A percentile compares a stretch with the other conserved stretches of the same genome.
phyloP scores from a whole-genome alignment of 768 basidiomycete species.

The Kwoniella dendrophila region DNA sequence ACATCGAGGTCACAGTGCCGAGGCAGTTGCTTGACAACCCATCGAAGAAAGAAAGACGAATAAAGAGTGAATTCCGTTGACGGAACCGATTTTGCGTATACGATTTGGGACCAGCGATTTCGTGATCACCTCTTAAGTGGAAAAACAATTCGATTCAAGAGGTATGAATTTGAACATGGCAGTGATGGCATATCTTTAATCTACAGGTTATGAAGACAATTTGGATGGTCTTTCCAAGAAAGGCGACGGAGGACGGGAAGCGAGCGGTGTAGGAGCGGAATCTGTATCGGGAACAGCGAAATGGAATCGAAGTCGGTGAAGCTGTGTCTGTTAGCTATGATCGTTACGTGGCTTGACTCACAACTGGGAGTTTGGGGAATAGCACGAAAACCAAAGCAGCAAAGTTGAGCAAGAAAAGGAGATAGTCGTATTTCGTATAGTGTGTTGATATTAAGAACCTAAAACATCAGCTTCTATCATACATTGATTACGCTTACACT shows the following conservation, averaged over 20 bases:
- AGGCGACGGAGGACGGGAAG: constrained; percentile 22
- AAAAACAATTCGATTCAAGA: neutral
- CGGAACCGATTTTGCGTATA: too few species aligned
- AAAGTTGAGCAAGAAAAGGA: constrained; percentile 88
- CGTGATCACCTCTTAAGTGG: neutral
- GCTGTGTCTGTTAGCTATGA: constrained; percentile 1
- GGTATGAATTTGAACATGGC: neutral
- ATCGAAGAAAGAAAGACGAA: too few species aligned
- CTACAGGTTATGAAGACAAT: constrained; percentile 7
- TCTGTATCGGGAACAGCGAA: constrained; percentile 26
- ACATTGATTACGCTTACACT: constrained; percentile 64
- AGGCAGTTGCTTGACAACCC: too few species aligned
- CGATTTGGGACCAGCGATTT: too few species aligned
- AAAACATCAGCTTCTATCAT: constrained; percentile 1
- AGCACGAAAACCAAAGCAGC: constrained; percentile 74
- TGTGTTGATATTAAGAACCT: constrained; percentile 97
- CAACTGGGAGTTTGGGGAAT: constrained; percentile 94
- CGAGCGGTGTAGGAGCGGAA: constrained; percentile 15
- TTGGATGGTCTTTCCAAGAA: constrained; percentile 13
- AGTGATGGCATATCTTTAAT: neutral
- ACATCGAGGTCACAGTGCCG: too few species aligned
- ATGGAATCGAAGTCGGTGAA: constrained; percentile 25
- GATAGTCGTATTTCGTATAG: constrained; percentile 95
- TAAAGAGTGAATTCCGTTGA: too few species aligned
- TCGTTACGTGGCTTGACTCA: constrained; percentile 55